phyloP scores from a whole-genome alignment of 1,139 yeast genomes.

The Geotrichum candidum region DNA sequence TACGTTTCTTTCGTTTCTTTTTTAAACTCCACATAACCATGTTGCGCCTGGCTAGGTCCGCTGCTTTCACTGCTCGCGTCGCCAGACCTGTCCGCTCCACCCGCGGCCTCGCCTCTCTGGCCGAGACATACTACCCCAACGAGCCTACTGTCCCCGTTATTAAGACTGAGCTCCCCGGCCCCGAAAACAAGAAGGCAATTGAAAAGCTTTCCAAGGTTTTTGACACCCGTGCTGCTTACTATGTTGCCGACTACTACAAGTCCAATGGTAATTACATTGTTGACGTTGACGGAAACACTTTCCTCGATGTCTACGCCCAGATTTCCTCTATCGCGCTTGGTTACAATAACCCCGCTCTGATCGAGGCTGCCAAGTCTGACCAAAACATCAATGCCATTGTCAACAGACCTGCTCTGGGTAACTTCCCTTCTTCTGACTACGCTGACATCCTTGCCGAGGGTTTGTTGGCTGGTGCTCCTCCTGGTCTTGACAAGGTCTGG shows the following conservation, averaged over 20 bases:
- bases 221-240: constrained; percentile 62
- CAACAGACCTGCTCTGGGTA: constrained; percentile 73
- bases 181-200: constrained; percentile 45
- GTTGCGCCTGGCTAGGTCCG: constrained; percentile 11
- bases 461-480: constrained; percentile 61
- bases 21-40: not conserved
- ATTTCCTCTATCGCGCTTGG: constrained; percentile 75
- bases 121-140: constrained; percentile 42
- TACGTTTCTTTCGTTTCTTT: not conserved
- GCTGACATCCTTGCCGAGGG: constrained; percentile 51
- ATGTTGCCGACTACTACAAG: constrained; percentile 61
- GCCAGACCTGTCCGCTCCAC: not conserved
- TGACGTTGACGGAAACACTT: constrained; percentile 64
- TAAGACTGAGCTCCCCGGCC: constrained; percentile 58
- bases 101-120: constrained; percentile 26
- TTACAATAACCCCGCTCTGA: constrained; percentile 68
- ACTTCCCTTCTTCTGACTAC: constrained; percentile 62
- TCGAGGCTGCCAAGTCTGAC: constrained; percentile 55
- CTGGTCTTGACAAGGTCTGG: constrained; percentile 63
- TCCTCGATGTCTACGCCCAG: constrained; percentile 69
- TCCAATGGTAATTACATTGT: constrained; percentile 65
- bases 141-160: constrained; percentile 62
- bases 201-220: constrained; percentile 49
- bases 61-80: constrained; percentile 5
- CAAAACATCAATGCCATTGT: constrained; percentile 62